Percentiles rank a stretch among this genome's conserved stretches.
These are phyloP conservation scores for Pharus latifolius DNA, from an alignment of 176 grass and related monocot genomes.

Conservation along the genomic window DNA sequence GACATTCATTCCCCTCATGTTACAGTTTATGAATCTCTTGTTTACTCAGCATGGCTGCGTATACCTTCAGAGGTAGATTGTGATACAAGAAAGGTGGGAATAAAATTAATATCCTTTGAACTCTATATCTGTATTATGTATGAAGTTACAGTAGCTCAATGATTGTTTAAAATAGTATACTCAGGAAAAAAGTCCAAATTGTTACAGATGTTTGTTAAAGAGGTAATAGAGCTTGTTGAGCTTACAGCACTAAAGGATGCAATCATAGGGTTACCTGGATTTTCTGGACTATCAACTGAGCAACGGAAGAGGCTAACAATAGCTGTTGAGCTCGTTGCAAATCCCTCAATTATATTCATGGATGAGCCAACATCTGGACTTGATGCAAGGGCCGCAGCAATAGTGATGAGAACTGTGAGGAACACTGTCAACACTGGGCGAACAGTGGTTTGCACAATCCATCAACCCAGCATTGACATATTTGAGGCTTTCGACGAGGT, in stretches of 20 bases:
- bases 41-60: slow-evolving; percentile 51
- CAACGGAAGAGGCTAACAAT: slow-evolving; percentile 51
- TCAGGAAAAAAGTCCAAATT: background rate
- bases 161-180: background rate
- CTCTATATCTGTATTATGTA: too few relatives aligned
- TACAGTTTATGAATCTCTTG: slow-evolving; percentile 44
- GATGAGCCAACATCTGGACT: slow-evolving; percentile 59
- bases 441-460: slow-evolving; percentile 63
- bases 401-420: slow-evolving; percentile 57
- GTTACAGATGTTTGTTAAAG: slow-evolving; percentile 40
- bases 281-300: slow-evolving; percentile 46
- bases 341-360: slow-evolving; percentile 59
- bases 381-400: slow-evolving; percentile 52
- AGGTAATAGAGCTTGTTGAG: slow-evolving; percentile 60
- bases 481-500: slow-evolving; percentile 71
- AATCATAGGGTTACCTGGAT: slow-evolving; percentile 38
- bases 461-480: slow-evolving; percentile 57
- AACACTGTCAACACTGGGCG: slow-evolving; percentile 55
- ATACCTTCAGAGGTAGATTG: slow-evolving; percentile 35
- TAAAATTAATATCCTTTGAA: background rate
- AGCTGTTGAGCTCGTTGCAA: slow-evolving; percentile 52
- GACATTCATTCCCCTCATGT: slow-evolving; percentile 51
- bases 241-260: slow-evolving; percentile 26
- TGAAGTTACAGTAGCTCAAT: background rate
- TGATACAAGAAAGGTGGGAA: slow-evolving; percentile 26